Conservation (phyloP, 2,329 filamentous ascomycete species). For the Colletotrichum australisinense region DNA sequence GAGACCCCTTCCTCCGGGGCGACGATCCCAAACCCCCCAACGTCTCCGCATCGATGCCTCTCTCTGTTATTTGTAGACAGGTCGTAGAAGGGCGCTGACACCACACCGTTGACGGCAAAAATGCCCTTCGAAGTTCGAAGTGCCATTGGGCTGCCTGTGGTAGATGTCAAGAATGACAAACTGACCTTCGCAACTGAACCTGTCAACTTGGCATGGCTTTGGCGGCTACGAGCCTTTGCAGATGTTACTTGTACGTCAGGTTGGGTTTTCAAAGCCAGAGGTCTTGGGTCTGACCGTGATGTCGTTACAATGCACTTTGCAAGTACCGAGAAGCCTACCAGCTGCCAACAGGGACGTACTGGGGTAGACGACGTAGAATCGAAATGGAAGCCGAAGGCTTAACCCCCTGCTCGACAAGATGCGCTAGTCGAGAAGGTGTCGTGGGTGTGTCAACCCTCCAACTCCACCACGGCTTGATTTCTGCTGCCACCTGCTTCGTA, state of each 20-base stretch:
- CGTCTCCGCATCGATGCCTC: not conserved
- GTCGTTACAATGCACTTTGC: not conserved
- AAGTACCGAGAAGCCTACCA: slow-evolving; percentile 14
- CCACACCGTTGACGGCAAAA: not conserved
- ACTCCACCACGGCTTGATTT: slow-evolving; percentile 18
- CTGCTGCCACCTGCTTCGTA: slow-evolving; percentile 23
- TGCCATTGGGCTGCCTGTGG: not conserved
- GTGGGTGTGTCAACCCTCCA: not conserved
- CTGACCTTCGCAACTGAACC: slow-evolving; percentile 1
- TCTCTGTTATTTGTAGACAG: not conserved
- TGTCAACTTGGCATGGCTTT: slow-evolving; percentile 20
- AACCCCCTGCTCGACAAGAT: slow-evolving; percentile 9
- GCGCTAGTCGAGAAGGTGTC: slow-evolving; percentile 7
- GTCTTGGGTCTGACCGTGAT: not conserved
- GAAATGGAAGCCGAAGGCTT: slow-evolving; percentile 3
- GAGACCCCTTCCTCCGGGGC: not conserved
- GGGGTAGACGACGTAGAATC: slow-evolving; percentile 19
- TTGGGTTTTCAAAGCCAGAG: no score
- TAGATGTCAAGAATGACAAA: not conserved
- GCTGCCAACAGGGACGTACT: not conserved
- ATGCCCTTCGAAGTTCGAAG: not conserved
- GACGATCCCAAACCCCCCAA: slow-evolving; percentile 15
- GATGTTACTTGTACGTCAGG: not conserved
- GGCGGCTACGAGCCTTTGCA: not conserved
- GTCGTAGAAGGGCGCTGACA: not conserved